These are phyloP conservation scores for Lentinula sp. DNA, from an alignment of 768 basidiomycete species.

Conservation along the genomic window DNA sequence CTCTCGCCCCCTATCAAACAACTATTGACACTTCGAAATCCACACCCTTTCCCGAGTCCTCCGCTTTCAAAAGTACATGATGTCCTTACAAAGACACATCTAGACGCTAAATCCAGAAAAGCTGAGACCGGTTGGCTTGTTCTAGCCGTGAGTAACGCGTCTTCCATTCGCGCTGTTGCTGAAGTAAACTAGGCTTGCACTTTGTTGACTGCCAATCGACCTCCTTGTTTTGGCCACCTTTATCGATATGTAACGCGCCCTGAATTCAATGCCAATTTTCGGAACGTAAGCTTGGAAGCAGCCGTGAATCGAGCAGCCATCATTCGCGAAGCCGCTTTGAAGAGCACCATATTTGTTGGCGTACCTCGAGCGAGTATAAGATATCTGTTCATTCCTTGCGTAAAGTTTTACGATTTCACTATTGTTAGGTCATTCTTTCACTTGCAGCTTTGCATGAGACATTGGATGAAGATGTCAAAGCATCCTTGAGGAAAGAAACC, in stretches of 20 bases:
- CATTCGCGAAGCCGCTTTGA: constrained; percentile 86
- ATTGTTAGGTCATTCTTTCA: constrained; percentile 69
- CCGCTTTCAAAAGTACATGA: constrained; percentile 42
- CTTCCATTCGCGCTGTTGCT: constrained; percentile 11
- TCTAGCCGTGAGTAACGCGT: constrained; percentile 48
- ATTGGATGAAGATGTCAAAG: constrained; percentile 78
- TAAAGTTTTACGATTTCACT: not conserved
- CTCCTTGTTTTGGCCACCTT: constrained; percentile 71
- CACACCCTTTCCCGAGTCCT: constrained; percentile 53
- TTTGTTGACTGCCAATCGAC: constrained; percentile 76
- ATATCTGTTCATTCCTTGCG: constrained; percentile 2
- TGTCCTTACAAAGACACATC: constrained; percentile 56
- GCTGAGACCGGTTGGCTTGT: constrained; percentile 81
- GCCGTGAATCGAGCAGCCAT: constrained; percentile 71
- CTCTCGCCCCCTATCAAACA: constrained; percentile 70
- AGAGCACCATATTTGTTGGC: constrained; percentile 85
- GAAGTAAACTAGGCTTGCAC: constrained; percentile 60
- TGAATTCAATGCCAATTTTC: constrained; percentile 30
- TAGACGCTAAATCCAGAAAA: constrained; percentile 55
- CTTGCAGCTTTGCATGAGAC: constrained; percentile 72
- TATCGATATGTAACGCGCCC: constrained; percentile 71
- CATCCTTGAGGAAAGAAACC: constrained; percentile 57
- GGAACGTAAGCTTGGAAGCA: constrained; percentile 36
- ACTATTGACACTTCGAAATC: constrained; percentile 62
- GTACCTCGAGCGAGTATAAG: constrained; percentile 63